A percentile compares a stretch with the other conserved stretches of the same genome.
Evolutionary conservation across 192 early-diverging fungal species (phyloP).

Genomic region (Umbelopsis isabellina): DNA sequence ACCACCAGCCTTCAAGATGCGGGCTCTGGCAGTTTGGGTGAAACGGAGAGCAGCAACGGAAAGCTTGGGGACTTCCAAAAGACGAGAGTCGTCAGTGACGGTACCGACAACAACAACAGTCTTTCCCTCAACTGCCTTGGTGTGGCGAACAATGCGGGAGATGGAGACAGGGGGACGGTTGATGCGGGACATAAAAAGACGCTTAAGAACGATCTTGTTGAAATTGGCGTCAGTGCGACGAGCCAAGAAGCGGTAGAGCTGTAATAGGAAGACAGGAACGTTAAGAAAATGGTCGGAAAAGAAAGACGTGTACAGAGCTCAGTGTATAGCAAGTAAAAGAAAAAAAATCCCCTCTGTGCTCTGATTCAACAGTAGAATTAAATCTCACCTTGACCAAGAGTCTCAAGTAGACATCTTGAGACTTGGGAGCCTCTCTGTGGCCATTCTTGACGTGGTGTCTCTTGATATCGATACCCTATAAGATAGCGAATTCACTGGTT

Average conservation of each 20-base stretch:
- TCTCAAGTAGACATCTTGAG: slow-evolving; percentile 95
- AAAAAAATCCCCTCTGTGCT: background rate
- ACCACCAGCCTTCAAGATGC: slow-evolving; percentile 98
- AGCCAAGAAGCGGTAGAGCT: slow-evolving; percentile 98
- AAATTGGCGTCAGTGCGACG: slow-evolving; percentile 98
- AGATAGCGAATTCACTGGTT: background rate
- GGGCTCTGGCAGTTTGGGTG: slow-evolving; percentile 94
- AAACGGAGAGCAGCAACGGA: slow-evolving; percentile 94
- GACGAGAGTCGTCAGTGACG: slow-evolving; percentile 94
- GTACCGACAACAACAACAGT: slow-evolving; percentile 95
- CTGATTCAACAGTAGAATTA: background rate
- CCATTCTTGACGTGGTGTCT: slow-evolving; percentile 99
- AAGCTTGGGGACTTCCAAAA: slow-evolving; percentile 93
- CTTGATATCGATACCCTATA: slow-evolving; percentile 98
- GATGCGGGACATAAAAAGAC: slow-evolving; percentile 97
- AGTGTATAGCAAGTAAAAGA: background rate
- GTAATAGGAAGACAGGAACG: slow-evolving; percentile 14
- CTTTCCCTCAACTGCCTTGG: slow-evolving; percentile 80
- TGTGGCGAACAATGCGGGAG: slow-evolving; percentile 82
- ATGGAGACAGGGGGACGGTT: slow-evolving; percentile 96
- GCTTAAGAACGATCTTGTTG: slow-evolving; percentile 98
- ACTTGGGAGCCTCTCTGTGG: slow-evolving; percentile 86
- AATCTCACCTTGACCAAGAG: slow-evolving; percentile 93
- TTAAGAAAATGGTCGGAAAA: background rate
- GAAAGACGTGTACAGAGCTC: background rate